Evolutionary conservation across 306 rosid genomes (phyloP).

Genomic region (Hippophae rhamnoides): DNA sequence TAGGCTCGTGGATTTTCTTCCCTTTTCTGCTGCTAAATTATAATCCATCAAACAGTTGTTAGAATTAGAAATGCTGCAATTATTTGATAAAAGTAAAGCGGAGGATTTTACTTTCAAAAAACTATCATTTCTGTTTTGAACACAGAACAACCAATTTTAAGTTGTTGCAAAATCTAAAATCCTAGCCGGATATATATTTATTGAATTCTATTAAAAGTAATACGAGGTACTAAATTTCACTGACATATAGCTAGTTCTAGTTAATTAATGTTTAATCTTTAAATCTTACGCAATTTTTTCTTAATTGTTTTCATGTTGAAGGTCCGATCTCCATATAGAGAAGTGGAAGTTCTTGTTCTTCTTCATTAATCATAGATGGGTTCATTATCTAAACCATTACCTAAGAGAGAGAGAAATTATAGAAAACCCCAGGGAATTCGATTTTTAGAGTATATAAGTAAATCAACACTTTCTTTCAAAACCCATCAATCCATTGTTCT

Average conservation of each 20-base stretch:
- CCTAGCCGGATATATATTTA: too few relatives aligned
- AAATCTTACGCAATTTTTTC: not conserved
- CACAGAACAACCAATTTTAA: not conserved
- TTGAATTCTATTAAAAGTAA: too few relatives aligned
- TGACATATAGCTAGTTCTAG: not conserved
- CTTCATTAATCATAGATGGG: constrained; percentile 33
- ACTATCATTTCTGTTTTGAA: not conserved
- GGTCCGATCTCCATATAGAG: constrained; percentile 18
- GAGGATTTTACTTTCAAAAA: not conserved
- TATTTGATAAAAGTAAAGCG: not conserved
- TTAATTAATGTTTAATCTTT: not conserved
- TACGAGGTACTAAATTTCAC: too few relatives aligned
- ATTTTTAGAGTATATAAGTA: constrained; percentile 43
- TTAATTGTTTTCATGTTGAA: constrained; percentile 22
- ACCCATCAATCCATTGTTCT: constrained; percentile 76
- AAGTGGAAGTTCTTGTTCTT: constrained; percentile 19
- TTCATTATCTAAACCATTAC: constrained; percentile 32
- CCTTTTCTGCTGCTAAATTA: constrained; percentile 1
- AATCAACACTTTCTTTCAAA: constrained; percentile 63
- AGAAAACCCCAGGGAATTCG: constrained; percentile 50
- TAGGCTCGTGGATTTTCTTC: not conserved
- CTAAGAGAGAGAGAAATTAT: constrained; percentile 15
- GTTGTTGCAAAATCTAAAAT: not conserved
- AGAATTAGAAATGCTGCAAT: not conserved
- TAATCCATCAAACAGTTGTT: not conserved